Evolutionary conservation across 2,329 filamentous ascomycete genomes (phyloP).

Genomic region (Dothideomycetes sp.): DNA sequence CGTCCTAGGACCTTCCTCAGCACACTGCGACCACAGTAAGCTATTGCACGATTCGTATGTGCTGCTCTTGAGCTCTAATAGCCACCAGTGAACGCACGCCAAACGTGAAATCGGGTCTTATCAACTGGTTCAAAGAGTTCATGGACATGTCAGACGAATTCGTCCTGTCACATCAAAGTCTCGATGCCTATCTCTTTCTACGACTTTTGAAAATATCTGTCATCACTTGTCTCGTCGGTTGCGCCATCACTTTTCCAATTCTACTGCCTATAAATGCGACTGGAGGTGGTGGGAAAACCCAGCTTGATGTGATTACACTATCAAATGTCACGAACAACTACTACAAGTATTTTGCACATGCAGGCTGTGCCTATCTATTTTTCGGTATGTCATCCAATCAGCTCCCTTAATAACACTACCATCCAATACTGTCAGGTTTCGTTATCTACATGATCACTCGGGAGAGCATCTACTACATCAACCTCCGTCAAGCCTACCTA

Average conservation of each 20-base stretch:
- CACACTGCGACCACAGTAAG: conserved; percentile 27
- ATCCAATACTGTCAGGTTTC: conserved; percentile 43
- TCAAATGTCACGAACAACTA: conserved; percentile 59
- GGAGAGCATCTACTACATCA: conserved; percentile 85
- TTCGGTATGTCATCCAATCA: conserved; percentile 53
- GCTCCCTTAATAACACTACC: not conserved
- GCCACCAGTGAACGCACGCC: conserved; percentile 28
- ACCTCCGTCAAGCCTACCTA: conserved; percentile 83
- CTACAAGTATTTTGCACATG: conserved; percentile 69
- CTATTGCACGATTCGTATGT: not conserved
- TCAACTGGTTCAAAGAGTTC: conserved; percentile 37
- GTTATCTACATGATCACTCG: conserved; percentile 80
- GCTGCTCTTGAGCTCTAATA: not conserved
- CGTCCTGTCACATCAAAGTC: conserved; percentile 77
- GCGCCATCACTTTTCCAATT: conserved; percentile 74
- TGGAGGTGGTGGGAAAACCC: conserved; percentile 50
- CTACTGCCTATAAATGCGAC: conserved; percentile 84
- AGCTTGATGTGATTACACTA: conserved; percentile 72
- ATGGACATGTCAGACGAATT: conserved; percentile 57
- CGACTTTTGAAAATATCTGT: conserved; percentile 74
- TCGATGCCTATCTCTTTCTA: conserved; percentile 85
- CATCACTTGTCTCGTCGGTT: conserved; percentile 73
- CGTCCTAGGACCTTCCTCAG: conserved; percentile 33
- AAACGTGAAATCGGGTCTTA: conserved; percentile 19
- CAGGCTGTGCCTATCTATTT: conserved; percentile 71